phyloP scores from a whole-genome alignment of 768 basidiomycete species.

The Sporobolomyces roseus region DNA sequence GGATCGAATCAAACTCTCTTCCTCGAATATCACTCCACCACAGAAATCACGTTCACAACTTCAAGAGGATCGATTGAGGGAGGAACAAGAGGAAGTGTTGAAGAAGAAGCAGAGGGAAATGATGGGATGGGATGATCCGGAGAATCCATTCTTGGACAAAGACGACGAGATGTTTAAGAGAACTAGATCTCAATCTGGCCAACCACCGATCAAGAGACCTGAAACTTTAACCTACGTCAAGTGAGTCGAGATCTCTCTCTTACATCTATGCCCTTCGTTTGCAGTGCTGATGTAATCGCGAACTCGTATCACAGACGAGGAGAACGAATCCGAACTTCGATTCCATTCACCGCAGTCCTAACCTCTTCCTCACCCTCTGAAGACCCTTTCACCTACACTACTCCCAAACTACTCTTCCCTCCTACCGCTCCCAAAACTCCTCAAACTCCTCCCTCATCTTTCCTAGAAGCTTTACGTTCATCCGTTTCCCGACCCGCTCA shows the following conservation, averaged over 20 bases:
- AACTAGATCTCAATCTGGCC: constrained; percentile 2
- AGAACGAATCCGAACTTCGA: constrained; percentile 31
- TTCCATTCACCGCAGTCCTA: constrained; percentile 34
- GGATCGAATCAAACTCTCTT: constrained; percentile 26
- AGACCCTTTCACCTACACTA: constrained; percentile 39
- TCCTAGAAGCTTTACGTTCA: constrained; percentile 36
- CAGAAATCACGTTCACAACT: constrained; percentile 8
- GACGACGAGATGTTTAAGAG: constrained; percentile 19
- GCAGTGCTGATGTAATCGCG: not conserved
- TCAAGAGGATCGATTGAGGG: not conserved
- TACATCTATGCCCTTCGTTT: too few species aligned
- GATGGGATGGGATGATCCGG: constrained; percentile 35
- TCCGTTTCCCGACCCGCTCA: not conserved
- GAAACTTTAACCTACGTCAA: constrained; percentile 38
- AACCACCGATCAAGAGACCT: constrained; percentile 23
- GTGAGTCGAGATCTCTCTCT: constrained; percentile 11
- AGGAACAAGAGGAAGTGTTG: constrained; percentile 1
- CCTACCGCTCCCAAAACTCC: constrained; percentile 21
- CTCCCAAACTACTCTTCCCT: constrained; percentile 35
- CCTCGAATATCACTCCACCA: constrained; percentile 11
- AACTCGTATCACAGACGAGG: constrained; percentile 22
- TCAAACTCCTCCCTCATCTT: constrained; percentile 25
- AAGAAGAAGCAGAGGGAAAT: not conserved
- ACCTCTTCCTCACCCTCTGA: constrained; percentile 25
- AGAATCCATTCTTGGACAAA: constrained; percentile 38